Conservation (phyloP, 208 protist species). For the Crithidia sp. region DNA sequence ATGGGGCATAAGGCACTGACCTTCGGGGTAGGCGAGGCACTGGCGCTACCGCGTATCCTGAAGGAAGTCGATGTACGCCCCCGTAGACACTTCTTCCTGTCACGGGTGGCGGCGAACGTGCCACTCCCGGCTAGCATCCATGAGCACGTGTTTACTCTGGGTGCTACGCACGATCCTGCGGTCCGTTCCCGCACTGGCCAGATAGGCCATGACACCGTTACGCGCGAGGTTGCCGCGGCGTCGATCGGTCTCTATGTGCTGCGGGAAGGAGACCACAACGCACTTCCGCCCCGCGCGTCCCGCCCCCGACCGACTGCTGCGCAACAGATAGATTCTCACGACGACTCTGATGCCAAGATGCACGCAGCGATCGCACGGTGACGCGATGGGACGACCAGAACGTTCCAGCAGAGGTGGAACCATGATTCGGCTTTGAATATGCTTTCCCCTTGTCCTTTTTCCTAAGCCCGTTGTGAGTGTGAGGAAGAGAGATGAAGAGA, state of each 20-base stretch:
- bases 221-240: background rate
- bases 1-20: background rate
- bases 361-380: background rate
- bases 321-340: background rate
- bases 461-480: too few species aligned
- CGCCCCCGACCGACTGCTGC: background rate
- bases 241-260: background rate
- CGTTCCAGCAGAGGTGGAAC: background rate
- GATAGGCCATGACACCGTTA: background rate
- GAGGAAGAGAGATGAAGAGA: too few species aligned
- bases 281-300: background rate
- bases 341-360: background rate
- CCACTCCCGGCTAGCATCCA: constrained; percentile 3
- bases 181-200: background rate
- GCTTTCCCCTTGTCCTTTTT: too few species aligned
- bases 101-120: background rate
- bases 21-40: background rate
- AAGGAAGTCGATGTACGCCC: background rate
- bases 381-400: background rate
- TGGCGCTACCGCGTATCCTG: background rate
- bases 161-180: background rate
- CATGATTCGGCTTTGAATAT: background rate
- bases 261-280: background rate
- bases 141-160: background rate
- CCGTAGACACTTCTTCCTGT: background rate